These are phyloP conservation scores for Hura crepitans DNA, from an alignment of 441 rosid genomes.

Conservation along the genomic window DNA sequence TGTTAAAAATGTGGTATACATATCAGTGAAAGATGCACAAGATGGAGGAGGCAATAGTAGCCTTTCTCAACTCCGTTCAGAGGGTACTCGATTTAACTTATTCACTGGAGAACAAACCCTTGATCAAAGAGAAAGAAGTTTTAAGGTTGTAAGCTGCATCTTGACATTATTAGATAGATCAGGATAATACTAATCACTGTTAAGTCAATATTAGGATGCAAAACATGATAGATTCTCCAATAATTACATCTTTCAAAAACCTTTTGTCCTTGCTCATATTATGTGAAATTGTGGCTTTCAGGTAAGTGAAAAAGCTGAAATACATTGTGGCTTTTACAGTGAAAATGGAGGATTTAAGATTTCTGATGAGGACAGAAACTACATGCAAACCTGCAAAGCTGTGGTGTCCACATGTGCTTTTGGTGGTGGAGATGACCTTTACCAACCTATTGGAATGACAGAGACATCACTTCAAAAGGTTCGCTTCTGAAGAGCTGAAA, in stretches of 20 bases:
- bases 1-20: constrained; percentile 54
- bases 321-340: constrained; percentile 86
- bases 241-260: background rate
- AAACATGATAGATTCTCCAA: background rate
- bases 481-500: constrained; percentile 24
- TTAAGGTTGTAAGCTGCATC: constrained; percentile 49
- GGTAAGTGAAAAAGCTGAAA: constrained; percentile 57
- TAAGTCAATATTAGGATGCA: constrained; percentile 13
- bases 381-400: constrained; percentile 59
- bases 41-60: constrained; percentile 24
- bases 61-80: constrained; percentile 31
- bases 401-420: constrained; percentile 93
- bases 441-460: constrained; percentile 88
- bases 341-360: constrained; percentile 73
- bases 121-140: constrained; percentile 76
- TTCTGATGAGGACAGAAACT: constrained; percentile 59
- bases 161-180: constrained; percentile 4
- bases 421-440: constrained; percentile 98
- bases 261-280: constrained; percentile 23
- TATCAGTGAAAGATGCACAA: constrained; percentile 35
- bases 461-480: constrained; percentile 67
- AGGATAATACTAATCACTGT: constrained; percentile 16
- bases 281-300: constrained; percentile 32
- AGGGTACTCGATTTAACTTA: constrained; percentile 60
- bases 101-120: constrained; percentile 80